Evolutionary conservation across 768 basidiomycete species (phyloP).

Genomic region (Cubamyces sp.): DNA sequence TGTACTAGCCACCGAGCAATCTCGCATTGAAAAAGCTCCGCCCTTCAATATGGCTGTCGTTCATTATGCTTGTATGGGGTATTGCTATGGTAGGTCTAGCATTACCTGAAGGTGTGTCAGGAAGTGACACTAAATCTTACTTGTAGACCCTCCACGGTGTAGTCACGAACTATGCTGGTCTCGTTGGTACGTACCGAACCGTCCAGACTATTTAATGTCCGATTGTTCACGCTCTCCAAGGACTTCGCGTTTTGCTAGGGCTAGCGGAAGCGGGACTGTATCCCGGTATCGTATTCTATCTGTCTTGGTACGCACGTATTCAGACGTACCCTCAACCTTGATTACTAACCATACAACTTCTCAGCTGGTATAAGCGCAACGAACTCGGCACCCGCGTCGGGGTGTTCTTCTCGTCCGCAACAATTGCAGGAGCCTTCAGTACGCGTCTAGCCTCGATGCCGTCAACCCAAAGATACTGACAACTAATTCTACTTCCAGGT

Average conservation of each 20-base stretch:
- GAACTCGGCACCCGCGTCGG: constrained; percentile 76
- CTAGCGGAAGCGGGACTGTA: constrained; percentile 56
- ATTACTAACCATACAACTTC: background rate
- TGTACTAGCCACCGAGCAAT: constrained; percentile 61
- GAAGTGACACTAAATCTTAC: background rate
- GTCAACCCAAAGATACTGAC: background rate
- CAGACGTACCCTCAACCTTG: background rate
- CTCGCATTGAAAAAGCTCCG: constrained; percentile 58
- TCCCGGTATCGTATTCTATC: constrained; percentile 61
- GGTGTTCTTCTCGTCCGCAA: constrained; percentile 80
- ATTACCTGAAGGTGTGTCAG: background rate
- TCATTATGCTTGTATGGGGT: constrained; percentile 47
- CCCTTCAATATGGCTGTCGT: constrained; percentile 67
- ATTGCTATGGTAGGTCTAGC: constrained; percentile 41
- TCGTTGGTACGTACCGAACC: constrained; percentile 50
- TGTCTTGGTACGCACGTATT: constrained; percentile 48
- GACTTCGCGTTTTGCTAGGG: constrained; percentile 63
- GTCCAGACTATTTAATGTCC: background rate
- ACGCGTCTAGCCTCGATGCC: constrained; percentile 22
- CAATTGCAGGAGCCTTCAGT: constrained; percentile 79
- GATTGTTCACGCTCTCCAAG: constrained; percentile 36
- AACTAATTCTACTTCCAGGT: constrained; percentile 38
- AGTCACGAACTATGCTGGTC: constrained; percentile 59
- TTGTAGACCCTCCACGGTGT: constrained; percentile 65
- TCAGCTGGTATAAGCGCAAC: constrained; percentile 78